These are phyloP conservation scores for Populus pruinosa DNA, from an alignment of 345 rosid genomes.

Conservation along the genomic window DNA sequence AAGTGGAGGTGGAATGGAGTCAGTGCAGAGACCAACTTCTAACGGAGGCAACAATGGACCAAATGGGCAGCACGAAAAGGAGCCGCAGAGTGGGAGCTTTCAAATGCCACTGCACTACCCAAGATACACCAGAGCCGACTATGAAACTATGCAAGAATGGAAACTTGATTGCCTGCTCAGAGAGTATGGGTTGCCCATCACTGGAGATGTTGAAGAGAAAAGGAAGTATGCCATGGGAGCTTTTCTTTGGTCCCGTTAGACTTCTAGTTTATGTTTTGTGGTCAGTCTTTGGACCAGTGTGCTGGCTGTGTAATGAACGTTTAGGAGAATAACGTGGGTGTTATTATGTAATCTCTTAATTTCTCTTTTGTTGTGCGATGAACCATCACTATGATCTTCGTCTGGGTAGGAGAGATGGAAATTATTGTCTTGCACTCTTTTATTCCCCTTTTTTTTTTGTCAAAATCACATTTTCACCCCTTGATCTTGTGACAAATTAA, in stretches of 20 bases:
- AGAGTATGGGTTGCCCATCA: background rate
- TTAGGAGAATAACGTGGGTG: too few relatives aligned
- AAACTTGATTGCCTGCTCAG: background rate
- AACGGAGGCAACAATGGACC: background rate
- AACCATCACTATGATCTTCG: background rate
- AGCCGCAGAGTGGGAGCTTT: background rate
- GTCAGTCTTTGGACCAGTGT: background rate
- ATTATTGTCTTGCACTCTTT: too few relatives aligned
- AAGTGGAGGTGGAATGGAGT: slow-evolving; percentile 13
- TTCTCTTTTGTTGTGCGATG: background rate
- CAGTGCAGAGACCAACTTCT: background rate
- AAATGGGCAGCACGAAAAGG: background rate
- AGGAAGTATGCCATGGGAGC: slow-evolving; percentile 25
- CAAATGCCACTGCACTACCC: background rate
- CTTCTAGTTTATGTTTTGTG: background rate
- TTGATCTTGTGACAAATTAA: background rate
- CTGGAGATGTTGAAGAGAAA: slow-evolving; percentile 10
- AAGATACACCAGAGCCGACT: background rate
- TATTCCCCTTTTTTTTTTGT: too few relatives aligned
- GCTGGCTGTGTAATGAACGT: background rate
- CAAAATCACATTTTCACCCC: background rate
- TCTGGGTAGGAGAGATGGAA: background rate
- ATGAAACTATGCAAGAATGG: background rate
- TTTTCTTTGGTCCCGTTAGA: slow-evolving; percentile 16
- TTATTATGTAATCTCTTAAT: background rate